A percentile compares a stretch with the other conserved stretches of the same genome.
Conservation (phyloP, 441 rosid species). For the Eruca vesicaria region DNA sequence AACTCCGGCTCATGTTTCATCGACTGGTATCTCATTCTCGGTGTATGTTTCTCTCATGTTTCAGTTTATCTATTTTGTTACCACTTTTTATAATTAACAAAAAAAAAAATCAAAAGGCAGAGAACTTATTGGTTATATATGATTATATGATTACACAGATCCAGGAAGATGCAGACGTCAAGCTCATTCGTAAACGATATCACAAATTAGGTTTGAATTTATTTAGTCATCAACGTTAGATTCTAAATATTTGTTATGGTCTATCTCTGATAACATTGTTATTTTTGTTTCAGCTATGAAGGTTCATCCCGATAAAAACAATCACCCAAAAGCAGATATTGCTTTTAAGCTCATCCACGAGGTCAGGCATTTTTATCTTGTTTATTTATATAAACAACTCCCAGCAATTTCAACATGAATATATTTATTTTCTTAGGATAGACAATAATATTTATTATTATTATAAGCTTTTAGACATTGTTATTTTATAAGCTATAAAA, state of each 20-base stretch:
- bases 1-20: constrained; percentile 45
- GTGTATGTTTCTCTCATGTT: constrained; percentile 46
- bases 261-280: neutral
- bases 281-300: constrained; percentile 60
- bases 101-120: neutral
- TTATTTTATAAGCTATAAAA: neutral
- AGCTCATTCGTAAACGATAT: constrained; percentile 63
- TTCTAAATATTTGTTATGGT: neutral
- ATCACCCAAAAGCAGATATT: constrained; percentile 75
- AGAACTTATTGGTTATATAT: neutral
- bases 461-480: too few species aligned
- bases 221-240: neutral
- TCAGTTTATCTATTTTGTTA: neutral
- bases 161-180: constrained; percentile 63
- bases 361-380: constrained; percentile 45
- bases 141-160: constrained; percentile 41
- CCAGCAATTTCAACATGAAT: neutral
- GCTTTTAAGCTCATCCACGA: constrained; percentile 92
- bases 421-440: neutral
- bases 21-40: constrained; percentile 91
- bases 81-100: neutral
- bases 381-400: neutral
- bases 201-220: constrained; percentile 63
- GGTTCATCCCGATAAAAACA: constrained; percentile 93
- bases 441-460: neutral